A percentile compares a stretch with the other conserved stretches of the same genome.
Conservation (phyloP, 148 eudicot genomes). For the Suaeda aralocaspica region DNA sequence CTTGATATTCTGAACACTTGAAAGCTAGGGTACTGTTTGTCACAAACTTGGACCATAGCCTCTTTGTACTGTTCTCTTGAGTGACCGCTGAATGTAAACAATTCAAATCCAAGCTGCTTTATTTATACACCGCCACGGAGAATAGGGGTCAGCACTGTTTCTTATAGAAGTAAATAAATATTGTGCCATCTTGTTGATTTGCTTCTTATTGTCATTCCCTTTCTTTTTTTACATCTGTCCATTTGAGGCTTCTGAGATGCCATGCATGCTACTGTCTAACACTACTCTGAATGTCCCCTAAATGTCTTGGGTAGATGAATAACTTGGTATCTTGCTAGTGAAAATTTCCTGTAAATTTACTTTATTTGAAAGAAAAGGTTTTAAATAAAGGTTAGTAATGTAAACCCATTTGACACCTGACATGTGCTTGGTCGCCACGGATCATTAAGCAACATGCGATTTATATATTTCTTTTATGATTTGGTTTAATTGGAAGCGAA, state of each 20-base stretch:
- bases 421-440: not conserved
- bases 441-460: not conserved
- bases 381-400: not conserved
- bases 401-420: not conserved
- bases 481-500: not conserved
- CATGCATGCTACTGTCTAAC: slow-evolving; percentile 10
- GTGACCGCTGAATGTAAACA: not conserved
- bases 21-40: not conserved
- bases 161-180: not conserved
- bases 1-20: slow-evolving; percentile 2
- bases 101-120: not conserved
- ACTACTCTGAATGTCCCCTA: not conserved
- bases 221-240: not conserved
- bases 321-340: not conserved
- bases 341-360: not conserved
- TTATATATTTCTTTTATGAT: not conserved
- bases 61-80: not conserved
- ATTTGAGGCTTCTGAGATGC: not conserved
- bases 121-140: not conserved
- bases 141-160: not conserved
- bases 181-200: not conserved
- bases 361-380: slow-evolving; percentile 1
- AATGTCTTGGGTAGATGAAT: not conserved
- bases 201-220: not conserved
- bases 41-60: not conserved